Percentiles rank a stretch among this genome's conserved stretches.
These are phyloP conservation scores for Capronia americana DNA, from an alignment of 2,329 filamentous ascomycete genomes.

Conservation along the genomic window DNA sequence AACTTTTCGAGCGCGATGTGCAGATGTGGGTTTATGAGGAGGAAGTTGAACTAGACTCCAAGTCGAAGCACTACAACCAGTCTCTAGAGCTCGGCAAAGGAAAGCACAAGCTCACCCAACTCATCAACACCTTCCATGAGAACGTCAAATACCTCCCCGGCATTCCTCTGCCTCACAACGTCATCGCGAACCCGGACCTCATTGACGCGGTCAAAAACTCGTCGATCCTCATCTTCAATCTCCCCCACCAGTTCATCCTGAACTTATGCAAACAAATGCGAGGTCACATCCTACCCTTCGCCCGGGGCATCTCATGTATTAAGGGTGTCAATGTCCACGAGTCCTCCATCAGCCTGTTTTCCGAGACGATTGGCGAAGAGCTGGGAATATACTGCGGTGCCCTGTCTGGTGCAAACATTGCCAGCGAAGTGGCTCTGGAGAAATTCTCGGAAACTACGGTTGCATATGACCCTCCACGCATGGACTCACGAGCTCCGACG, in stretches of 20 bases:
- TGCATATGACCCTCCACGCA: slow-evolving; percentile 88
- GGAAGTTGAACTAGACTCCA: slow-evolving; percentile 74
- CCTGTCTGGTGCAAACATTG: slow-evolving; percentile 94
- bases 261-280: slow-evolving; percentile 82
- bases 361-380: slow-evolving; percentile 88
- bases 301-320: slow-evolving; percentile 94
- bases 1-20: slow-evolving; percentile 85
- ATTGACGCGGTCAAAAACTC: slow-evolving; percentile 80
- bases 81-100: slow-evolving; percentile 63
- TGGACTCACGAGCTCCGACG: slow-evolving; percentile 81
- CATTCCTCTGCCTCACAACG: slow-evolving; percentile 79
- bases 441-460: slow-evolving; percentile 98
- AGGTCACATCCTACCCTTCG: slow-evolving; percentile 89
- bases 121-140: slow-evolving; percentile 94
- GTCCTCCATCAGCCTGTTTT: slow-evolving; percentile 85
- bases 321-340: slow-evolving; percentile 95
- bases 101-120: slow-evolving; percentile 82
- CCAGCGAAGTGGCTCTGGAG: slow-evolving; percentile 89
- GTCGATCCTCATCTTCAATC: slow-evolving; percentile 92
- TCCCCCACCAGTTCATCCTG: slow-evolving; percentile 94
- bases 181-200: slow-evolving; percentile 82
- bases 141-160: slow-evolving; percentile 98
- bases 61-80: slow-evolving; percentile 74
- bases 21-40: slow-evolving; percentile 99
- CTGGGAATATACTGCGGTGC: slow-evolving; percentile 97